These are phyloP conservation scores for Onygenales sp. DNA, from an alignment of 2,329 filamentous ascomycete genomes.

Conservation along the genomic window DNA sequence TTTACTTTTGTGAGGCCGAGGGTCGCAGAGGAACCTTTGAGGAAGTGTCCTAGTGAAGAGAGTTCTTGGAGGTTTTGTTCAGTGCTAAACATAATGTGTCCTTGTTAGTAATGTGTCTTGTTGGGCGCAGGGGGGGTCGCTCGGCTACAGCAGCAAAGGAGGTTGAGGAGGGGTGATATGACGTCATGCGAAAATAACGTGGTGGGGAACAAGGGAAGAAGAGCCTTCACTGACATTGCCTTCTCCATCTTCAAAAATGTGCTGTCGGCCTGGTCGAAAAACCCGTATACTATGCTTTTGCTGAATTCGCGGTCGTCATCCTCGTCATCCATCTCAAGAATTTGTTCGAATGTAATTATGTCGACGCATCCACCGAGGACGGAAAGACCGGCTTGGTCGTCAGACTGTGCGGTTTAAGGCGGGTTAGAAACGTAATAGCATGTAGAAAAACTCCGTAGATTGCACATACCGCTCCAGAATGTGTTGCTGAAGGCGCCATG, in stretches of 20 bases:
- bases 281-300: slow-evolving; percentile 76
- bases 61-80: slow-evolving; percentile 50
- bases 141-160: no score
- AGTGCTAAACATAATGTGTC: not conserved
- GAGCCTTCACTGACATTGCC: slow-evolving; percentile 57
- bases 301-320: slow-evolving; percentile 80
- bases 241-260: slow-evolving; percentile 81
- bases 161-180: slow-evolving; percentile 1
- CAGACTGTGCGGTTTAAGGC: slow-evolving; percentile 24
- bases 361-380: slow-evolving; percentile 73
- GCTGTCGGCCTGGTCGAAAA: slow-evolving; percentile 80
- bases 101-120: not conserved
- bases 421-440: not conserved
- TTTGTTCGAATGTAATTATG: slow-evolving; percentile 74
- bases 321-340: slow-evolving; percentile 96
- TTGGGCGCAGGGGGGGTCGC: not conserved
- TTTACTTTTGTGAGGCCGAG: slow-evolving; percentile 84
- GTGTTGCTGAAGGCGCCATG: slow-evolving; percentile 9
- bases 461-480: slow-evolving; percentile 4
- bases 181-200: slow-evolving; percentile 6
- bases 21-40: slow-evolving; percentile 94
- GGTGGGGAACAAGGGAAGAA: not conserved
- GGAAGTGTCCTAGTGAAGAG: slow-evolving; percentile 81
- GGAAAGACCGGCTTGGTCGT: slow-evolving; percentile 42
- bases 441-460: not conserved